phyloP scores from a whole-genome alignment of 1,139 yeast species.

The Yamadazyma sp. region DNA sequence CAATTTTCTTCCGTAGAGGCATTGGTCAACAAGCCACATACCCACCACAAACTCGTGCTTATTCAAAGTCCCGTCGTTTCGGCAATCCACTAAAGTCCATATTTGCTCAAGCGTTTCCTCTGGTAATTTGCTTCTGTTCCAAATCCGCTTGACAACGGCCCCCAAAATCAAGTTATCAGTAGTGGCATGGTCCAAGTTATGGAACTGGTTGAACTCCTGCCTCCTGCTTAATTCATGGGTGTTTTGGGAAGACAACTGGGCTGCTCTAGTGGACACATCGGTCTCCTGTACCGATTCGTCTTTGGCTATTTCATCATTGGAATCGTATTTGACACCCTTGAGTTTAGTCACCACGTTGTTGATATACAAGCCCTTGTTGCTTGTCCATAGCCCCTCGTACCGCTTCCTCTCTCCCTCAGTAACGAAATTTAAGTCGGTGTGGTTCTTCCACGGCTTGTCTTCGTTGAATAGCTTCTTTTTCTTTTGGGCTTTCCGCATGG shows the following conservation, averaged over 20 bases:
- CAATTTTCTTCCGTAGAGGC: slow-evolving; percentile 88
- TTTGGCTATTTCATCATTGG: slow-evolving; percentile 4
- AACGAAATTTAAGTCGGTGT: slow-evolving; percentile 57
- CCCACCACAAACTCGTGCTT: slow-evolving; percentile 86
- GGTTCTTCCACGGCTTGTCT: slow-evolving; percentile 95
- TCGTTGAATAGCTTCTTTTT: slow-evolving; percentile 66
- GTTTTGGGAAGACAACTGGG: slow-evolving; percentile 29
- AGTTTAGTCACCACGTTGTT: slow-evolving; percentile 37
- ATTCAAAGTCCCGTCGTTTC: slow-evolving; percentile 75
- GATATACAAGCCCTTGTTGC: slow-evolving; percentile 71
- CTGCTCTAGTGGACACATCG: slow-evolving; percentile 31
- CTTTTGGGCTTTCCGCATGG: slow-evolving; percentile 63
- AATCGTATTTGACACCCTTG: slow-evolving; percentile 32
- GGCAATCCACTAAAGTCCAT: slow-evolving; percentile 78
- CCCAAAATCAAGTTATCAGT: slow-evolving; percentile 53
- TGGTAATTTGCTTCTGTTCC: slow-evolving; percentile 77
- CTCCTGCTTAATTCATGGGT: slow-evolving; percentile 15
- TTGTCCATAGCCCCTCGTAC: slow-evolving; percentile 92
- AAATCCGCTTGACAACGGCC: slow-evolving; percentile 70
- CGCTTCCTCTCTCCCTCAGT: slow-evolving; percentile 78
- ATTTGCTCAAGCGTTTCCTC: slow-evolving; percentile 61
- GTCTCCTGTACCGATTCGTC: slow-evolving; percentile 8
- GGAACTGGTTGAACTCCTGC: slow-evolving; percentile 28
- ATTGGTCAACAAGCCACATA: slow-evolving; percentile 95
- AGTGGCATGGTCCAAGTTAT: slow-evolving; percentile 32